Evolutionary conservation across 192 early-diverging fungal species (phyloP), one percentile per base, ranked within the genome.

Genomic region (Backusella circina): DNA sequence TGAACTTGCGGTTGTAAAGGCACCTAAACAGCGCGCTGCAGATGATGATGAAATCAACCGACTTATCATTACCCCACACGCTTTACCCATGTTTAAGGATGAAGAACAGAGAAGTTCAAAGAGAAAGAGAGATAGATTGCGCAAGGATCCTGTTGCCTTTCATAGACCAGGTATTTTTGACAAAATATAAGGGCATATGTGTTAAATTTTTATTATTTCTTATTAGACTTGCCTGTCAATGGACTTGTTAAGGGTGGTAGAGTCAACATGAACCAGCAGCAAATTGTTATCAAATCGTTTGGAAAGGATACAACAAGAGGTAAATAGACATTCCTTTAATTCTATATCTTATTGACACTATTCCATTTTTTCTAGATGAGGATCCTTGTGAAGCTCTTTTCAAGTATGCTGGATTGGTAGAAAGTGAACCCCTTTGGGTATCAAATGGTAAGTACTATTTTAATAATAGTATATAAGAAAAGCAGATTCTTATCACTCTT

Each of bases 301-400:
- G 86, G 88, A 7, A 94, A 90, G 73, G 92, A 95, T 72, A 91
- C 88, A 12, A 80, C 80, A 57, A 79, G 85, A 86, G 84, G 84
- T 85, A 77, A 54, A n/a, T n/a, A n/a, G n/a, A n/a, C n/a, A n/a
- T n/a, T n/a, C n/a, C n/a, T n/a, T n/a, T n/a, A n/a, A n/a, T n/a
- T n/a, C n/a, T n/a, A n/a, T n/a, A n/a, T n/a, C n/a, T n/a, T n/a
- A n/a, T n/a, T n/a, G n/a, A n/a, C n/a, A n/a, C n/a, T n/a, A n/a
- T n/a, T n/a, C n/a, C n/a, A n/a, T 31, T 36, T 61, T 35, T 30
- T 41, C 12, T 91, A 64, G 93, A 95, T 71, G 95, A 96, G 73
- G 97, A 99, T 84, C 97, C 97, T 12, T 84, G 97, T 64, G 96
- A 93, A 65, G 97, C 95, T 3, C 86, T 99, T 75, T 80, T 99